phyloP scores from a whole-genome alignment of 306 rosid genomes.

The Sechiopsis laciniata region DNA sequence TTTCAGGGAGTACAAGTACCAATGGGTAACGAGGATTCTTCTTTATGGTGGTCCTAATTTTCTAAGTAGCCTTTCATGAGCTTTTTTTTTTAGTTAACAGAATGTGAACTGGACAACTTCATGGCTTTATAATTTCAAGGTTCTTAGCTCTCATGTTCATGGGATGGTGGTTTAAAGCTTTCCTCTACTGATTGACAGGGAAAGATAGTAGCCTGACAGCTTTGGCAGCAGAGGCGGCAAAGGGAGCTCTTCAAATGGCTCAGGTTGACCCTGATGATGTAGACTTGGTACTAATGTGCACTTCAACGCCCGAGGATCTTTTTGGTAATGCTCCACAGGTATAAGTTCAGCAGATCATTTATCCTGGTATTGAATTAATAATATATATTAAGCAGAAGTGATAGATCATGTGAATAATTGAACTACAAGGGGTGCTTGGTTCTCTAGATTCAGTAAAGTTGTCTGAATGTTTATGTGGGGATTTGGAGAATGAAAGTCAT shows the following conservation, averaged over 20 bases:
- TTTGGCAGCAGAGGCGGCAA: constrained; percentile 68
- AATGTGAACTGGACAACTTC: constrained; percentile 1
- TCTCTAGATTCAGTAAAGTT: neutral
- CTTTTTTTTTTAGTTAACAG: neutral
- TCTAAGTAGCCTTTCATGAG: constrained; percentile 13
- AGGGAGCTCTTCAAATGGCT: constrained; percentile 91
- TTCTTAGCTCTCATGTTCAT: constrained; percentile 9
- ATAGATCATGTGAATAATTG: neutral
- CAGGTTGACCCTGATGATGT: constrained; percentile 75
- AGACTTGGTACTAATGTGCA: constrained; percentile 91
- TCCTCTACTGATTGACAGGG: constrained; percentile 37
- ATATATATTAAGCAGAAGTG: neutral
- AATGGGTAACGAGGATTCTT: neutral
- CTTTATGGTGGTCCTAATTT: constrained; percentile 6
- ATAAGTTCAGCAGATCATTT: constrained; percentile 24
- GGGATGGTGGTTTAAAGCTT: constrained; percentile 15
- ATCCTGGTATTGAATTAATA: neutral
- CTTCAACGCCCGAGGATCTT: constrained; percentile 97
- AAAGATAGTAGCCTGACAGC: constrained; percentile 47
- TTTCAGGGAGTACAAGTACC: neutral
- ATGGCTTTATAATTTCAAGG: constrained; percentile 5
- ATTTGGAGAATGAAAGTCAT: neutral
- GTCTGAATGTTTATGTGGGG: neutral
- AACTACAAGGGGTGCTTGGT: neutral
- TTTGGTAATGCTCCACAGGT: constrained; percentile 97